Percentiles rank a stretch among this genome's conserved stretches.
Evolutionary conservation across 2,329 filamentous ascomycete genomes (phyloP).

Genomic region (Paecilomyces formosus): DNA sequence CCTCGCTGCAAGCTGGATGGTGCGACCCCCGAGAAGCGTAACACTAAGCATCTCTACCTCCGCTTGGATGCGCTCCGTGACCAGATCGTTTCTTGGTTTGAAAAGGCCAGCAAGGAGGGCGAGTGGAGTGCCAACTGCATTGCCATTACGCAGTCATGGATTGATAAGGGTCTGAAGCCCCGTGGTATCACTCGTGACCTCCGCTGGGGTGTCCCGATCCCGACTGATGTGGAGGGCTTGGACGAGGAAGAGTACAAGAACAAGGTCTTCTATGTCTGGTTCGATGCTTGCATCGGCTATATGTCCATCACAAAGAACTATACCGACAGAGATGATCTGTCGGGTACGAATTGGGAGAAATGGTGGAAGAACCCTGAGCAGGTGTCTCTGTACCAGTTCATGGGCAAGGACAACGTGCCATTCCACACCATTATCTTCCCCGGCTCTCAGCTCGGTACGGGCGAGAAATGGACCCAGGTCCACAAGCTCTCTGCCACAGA

Average conservation of each 20-base stretch:
- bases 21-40: conserved; percentile 66
- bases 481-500: conserved; percentile 85
- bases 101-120: conserved; percentile 64
- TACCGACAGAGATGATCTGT: conserved; percentile 45
- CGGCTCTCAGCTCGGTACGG: conserved; percentile 73
- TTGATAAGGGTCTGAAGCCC: conserved; percentile 70
- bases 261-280: conserved; percentile 89
- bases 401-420: conserved; percentile 85
- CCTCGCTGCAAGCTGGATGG: conserved; percentile 89
- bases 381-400: conserved; percentile 86
- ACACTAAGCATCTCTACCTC: conserved; percentile 90
- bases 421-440: conserved; percentile 94
- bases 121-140: conserved; percentile 39
- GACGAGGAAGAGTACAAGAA: conserved; percentile 54
- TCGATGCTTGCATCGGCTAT: conserved; percentile 89
- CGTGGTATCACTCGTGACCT: conserved; percentile 88
- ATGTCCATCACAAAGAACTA: conserved; percentile 91
- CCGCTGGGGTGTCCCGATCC: conserved; percentile 71
- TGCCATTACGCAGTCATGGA: conserved; percentile 40
- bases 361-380: conserved; percentile 92
- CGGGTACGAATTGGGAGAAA: conserved; percentile 63
- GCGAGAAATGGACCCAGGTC: conserved; percentile 81
- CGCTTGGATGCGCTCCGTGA: conserved; percentile 75
- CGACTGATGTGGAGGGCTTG: conserved; percentile 12
- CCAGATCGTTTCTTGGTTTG: conserved; percentile 69